These are phyloP conservation scores for Wallacemonas sp. DNA, from an alignment of 208 protist genomes.

Conservation along the genomic window DNA sequence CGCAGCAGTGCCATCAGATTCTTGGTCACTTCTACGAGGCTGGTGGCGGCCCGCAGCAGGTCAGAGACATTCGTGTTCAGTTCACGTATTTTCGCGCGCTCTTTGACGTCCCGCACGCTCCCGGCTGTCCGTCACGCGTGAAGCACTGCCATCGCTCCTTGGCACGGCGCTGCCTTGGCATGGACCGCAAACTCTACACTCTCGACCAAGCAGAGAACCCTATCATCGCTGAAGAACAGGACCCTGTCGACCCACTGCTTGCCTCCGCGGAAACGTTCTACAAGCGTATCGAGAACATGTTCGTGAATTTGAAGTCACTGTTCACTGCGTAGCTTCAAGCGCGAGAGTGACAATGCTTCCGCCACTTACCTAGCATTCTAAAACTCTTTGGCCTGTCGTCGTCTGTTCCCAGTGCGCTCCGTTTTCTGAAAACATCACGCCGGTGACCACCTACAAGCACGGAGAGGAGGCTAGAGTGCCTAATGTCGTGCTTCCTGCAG, in stretches of 20 bases:
- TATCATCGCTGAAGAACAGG: constrained; percentile 34
- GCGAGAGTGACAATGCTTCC: neutral
- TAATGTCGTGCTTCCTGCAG: too few species aligned
- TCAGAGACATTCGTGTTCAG: constrained; percentile 67
- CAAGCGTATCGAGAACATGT: constrained; percentile 82
- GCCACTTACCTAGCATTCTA: neutral
- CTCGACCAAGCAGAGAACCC: constrained; percentile 46
- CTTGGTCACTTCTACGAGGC: constrained; percentile 80
- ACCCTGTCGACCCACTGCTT: constrained; percentile 76
- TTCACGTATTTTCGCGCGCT: constrained; percentile 88
- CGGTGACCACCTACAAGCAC: too few species aligned
- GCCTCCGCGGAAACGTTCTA: constrained; percentile 73
- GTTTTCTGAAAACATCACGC: too few species aligned
- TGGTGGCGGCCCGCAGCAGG: constrained; percentile 57
- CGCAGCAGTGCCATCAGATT: constrained; percentile 64
- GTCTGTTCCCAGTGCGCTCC: too few species aligned
- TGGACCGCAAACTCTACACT: constrained; percentile 63
- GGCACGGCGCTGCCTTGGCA: constrained; percentile 70
- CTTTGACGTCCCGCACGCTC: constrained; percentile 85
- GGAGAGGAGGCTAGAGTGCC: too few species aligned
- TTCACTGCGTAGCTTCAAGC: constrained; percentile 21
- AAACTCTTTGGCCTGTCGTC: too few species aligned
- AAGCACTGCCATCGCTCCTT: constrained; percentile 61
- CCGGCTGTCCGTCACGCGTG: constrained; percentile 53
- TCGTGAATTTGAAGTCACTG: constrained; percentile 66